Base-by-base conservation (phyloP, 805 yeast species). In the Candida incommunis region DNA sequence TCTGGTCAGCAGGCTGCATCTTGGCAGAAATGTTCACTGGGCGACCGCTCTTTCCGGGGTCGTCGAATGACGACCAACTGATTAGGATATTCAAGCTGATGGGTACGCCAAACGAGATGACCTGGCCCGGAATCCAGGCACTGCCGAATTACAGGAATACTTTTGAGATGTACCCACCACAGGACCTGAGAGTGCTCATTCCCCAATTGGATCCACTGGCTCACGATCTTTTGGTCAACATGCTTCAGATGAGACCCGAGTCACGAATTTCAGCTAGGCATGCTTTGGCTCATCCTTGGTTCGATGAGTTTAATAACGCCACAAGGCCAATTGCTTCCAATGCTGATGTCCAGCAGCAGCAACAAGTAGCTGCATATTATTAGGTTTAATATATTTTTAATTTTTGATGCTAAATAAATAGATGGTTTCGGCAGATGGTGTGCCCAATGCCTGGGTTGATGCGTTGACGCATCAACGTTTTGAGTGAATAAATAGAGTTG, bases 11-110 rank as follows among this genome's bases (percentile, higher is more conserved):
- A 15, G 98, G 98, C 15, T 92, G 98, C 65, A 92, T 92, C 45
- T 75, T 92, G 61, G 97, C 96, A 2, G 98, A 92, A 60, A 90
- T 92, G 97, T 82, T 92, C 58, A 84, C 95, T n/a, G 95, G 98
- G 25, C 81, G 90, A 57, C 97, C 98, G 1, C 68, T 92, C 43
- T 92, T 92, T 64, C 95, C 97, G 20, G 98, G 98, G 25, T 79
- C 90, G 11, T 85, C 95, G 35, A 94, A 90, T 63, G 96, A 92
- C 46, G 98, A 92, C 65, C 97, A 92, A 64, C 72, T 92, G 54
- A 75, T 81, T 63, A 84, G 85, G 60, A 92, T 92, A 44, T 92
- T 92, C 68, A 77, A 94, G 60, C 70, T 88, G 22, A 78, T 92
- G 82, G 98, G 98, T 21, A 92, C 98, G 2, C 98, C 98, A 35